A percentile compares a stretch with the other conserved stretches of the same genome.
Evolutionary conservation across 805 yeast genomes (phyloP).

Genomic region (Candida michaelii): DNA sequence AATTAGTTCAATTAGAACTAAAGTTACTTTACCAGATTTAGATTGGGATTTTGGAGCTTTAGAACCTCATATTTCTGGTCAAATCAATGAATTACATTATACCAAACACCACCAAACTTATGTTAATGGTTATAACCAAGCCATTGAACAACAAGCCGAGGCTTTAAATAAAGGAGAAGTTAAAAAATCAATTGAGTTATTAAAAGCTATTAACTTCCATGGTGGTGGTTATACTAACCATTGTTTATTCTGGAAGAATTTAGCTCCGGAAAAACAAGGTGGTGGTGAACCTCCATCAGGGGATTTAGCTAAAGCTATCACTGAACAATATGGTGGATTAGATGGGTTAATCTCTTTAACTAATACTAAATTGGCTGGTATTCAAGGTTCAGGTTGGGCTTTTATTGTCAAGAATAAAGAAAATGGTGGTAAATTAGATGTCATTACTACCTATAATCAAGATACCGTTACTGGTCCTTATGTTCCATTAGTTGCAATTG

Average conservation of each 20-base stretch:
- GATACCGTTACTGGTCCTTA: slow-evolving; percentile 47
- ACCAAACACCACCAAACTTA: slow-evolving; percentile 53
- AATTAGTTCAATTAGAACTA: slow-evolving; percentile 25
- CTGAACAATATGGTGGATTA: slow-evolving; percentile 45
- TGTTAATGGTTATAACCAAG: slow-evolving; percentile 46
- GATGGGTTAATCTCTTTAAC: slow-evolving; percentile 42
- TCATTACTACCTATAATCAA: slow-evolving; percentile 47
- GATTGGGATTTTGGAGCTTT: slow-evolving; percentile 49
- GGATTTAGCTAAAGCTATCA: slow-evolving; percentile 38
- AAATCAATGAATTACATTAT: slow-evolving; percentile 49
- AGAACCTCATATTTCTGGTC: slow-evolving; percentile 47
- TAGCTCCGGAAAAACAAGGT: slow-evolving; percentile 44
- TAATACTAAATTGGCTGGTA: slow-evolving; percentile 45
- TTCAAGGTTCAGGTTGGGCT: slow-evolving; percentile 58
- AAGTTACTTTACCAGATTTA: slow-evolving; percentile 40
- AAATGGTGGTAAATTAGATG: slow-evolving; percentile 43
- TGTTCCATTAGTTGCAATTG: slow-evolving; percentile 49
- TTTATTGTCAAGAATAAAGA: slow-evolving; percentile 48
- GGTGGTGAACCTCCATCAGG: slow-evolving; percentile 60
- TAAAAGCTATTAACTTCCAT: slow-evolving; percentile 47
- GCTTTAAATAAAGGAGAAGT: slow-evolving; percentile 22
- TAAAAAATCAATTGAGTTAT: slow-evolving; percentile 41
- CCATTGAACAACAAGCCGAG: slow-evolving; percentile 37
- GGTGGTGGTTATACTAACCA: slow-evolving; percentile 55
- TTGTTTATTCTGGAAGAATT: slow-evolving; percentile 49